phyloP scores from a whole-genome alignment of 768 basidiomycete genomes.

The Clavaria fumosa region DNA sequence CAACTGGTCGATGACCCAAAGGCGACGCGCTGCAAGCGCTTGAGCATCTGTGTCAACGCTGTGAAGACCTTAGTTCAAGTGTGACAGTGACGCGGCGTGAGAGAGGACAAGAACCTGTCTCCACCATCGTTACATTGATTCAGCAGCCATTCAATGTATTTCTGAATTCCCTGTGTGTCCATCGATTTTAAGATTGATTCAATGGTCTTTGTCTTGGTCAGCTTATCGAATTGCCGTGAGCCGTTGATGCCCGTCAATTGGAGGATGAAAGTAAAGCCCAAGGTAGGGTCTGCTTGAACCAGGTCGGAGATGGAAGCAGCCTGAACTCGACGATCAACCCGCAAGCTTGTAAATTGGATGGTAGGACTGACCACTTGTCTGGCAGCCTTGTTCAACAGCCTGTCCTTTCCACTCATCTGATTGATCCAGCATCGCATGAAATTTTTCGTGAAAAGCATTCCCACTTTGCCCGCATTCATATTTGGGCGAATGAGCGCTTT shows the following conservation, averaged over 20 bases:
- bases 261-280: slow-evolving; percentile 74
- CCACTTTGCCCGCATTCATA: slow-evolving; percentile 49
- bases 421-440: slow-evolving; percentile 97
- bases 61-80: slow-evolving; percentile 5
- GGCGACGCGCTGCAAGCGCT: slow-evolving; percentile 38
- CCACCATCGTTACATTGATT: slow-evolving; percentile 38
- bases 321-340: slow-evolving; percentile 21
- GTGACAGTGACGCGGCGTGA: not conserved
- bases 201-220: slow-evolving; percentile 87
- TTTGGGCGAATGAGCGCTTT: slow-evolving; percentile 58
- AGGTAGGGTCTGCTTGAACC: slow-evolving; percentile 57
- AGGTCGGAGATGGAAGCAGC: slow-evolving; percentile 60
- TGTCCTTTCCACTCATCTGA: slow-evolving; percentile 76
- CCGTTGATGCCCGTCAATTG: slow-evolving; percentile 77
- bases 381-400: slow-evolving; percentile 82
- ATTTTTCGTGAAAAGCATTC: slow-evolving; percentile 85
- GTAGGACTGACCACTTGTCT: slow-evolving; percentile 68
- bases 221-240: slow-evolving; percentile 75
- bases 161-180: slow-evolving; percentile 56
- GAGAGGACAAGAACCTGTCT: slow-evolving; percentile 26
- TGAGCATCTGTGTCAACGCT: slow-evolving; percentile 27
- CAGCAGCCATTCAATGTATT: slow-evolving; percentile 61
- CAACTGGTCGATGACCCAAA: slow-evolving; percentile 84
- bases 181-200: slow-evolving; percentile 69
- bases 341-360: slow-evolving; percentile 3